Conservation (phyloP, 148 eudicot genomes). For the Dianthus caryophyllus region DNA sequence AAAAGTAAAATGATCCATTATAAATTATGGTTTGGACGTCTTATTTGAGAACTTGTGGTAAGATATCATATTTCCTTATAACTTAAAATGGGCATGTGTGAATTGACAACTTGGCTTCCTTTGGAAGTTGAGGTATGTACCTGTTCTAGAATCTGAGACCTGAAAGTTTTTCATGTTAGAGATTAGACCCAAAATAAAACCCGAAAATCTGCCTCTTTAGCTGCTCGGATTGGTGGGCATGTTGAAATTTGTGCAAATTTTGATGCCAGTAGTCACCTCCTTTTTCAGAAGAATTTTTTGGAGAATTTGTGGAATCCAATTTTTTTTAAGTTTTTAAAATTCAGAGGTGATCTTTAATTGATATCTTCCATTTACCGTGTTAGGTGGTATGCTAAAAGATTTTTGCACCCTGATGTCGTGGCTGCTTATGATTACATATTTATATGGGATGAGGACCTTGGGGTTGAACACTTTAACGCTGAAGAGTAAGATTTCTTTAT, state of each 20-base stretch:
- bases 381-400: slow-evolving; percentile 95
- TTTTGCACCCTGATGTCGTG: slow-evolving; percentile 74
- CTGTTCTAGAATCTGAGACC: neutral
- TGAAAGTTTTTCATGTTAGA: neutral
- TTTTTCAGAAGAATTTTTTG: neutral
- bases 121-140: neutral
- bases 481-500: slow-evolving; percentile 43
- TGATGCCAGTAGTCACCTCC: neutral
- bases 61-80: too few species aligned
- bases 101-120: neutral
- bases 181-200: neutral
- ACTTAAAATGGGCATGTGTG: neutral
- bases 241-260: neutral
- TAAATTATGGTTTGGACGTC: too few species aligned
- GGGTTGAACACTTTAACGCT: slow-evolving; percentile 62
- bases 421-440: slow-evolving; percentile 78
- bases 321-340: neutral
- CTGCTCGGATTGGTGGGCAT: neutral
- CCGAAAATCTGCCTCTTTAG: neutral
- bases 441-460: slow-evolving; percentile 90
- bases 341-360: neutral
- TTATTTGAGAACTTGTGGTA: too few species aligned
- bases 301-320: neutral
- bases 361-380: neutral
- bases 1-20: too few species aligned